Evolutionary conservation across 2,329 filamentous ascomycete genomes (phyloP), one percentile per base, ranked within the genome.

Genomic region (Paecilomyces dactylethromorphus): DNA sequence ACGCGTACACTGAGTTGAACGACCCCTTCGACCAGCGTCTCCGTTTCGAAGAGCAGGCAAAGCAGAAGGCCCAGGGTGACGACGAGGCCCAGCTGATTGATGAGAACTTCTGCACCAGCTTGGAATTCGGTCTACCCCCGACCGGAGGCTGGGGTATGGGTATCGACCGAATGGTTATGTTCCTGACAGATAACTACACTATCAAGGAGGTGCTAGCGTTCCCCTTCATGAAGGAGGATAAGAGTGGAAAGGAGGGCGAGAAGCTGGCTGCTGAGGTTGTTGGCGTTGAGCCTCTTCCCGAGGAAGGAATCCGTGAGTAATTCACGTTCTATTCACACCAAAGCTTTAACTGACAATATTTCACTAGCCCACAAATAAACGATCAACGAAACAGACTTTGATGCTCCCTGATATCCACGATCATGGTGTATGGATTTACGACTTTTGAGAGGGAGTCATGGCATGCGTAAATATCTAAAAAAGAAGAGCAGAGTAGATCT

Each of bases 1-100:
- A 99, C 72, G 92, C 92, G 5, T 95, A 97, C 79, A 97, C 93
- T 45, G 94, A 99, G 85, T 87, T 99, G 84, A 95, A 96, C 82
- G 91, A 97, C 70, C 92, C 93, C 58, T 93, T 96, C 69, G 92
- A 97, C 76, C 94, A 99, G 81, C 86, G 94, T 62, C 79, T 93
- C 63, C 87, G 92, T 31, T 93, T 93, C 75, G 92, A 96, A 76
- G 93, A 97, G 84, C 94, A 99, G 79, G 93, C 92, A 3, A 84
- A 86, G 68, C 92, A 97, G 81, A 97, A 97, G 85, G 91, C 87
- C 6, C 91, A 96, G 78, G 94, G 95, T 71, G 95, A 99, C 66
- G 92, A 97, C 68, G 95, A 99, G 79, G 95, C 93, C 1, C 94
- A 97, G 79, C 81, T 94, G 67, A 87, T 97, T 58, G 95, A 99